Base-by-base conservation (phyloP, 2,329 filamentous ascomycete species). In the Colletotrichum incanum region DNA sequence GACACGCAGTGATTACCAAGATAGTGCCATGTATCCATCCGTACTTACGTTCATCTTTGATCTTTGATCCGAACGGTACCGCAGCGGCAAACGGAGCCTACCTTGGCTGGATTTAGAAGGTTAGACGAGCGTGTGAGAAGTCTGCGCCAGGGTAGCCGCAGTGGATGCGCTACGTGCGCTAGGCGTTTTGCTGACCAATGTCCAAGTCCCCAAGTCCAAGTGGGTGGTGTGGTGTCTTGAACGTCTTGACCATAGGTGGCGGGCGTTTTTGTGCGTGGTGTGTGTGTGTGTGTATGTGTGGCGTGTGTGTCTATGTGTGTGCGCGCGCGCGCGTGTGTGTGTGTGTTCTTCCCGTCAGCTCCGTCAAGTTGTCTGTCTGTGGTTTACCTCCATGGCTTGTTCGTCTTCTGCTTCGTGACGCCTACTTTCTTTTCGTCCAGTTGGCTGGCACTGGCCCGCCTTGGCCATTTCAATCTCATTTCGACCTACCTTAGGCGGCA, bases 121-220 rank as follows among this genome's bases (percentile, higher is more conserved):
- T 70, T 70, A 58, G 66, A 65, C 67, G 61, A 72, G 61, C 56
- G 61, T 62, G 71, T 63, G 62, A 58, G 50, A 55, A 59, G 50
- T 59, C 59, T 64, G 60, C 69, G 58, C 41, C 65, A 72, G 65
- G 52, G 70, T 71, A 72, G 63, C 61, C 59, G 71, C 67, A 73
- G 54, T 62, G 71, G 43, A 50, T 73, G 67, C 61, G 60, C 67
- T 63, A 67, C 63, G 26, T 73, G 71, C 71, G 71, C 67, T 64
- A 73, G 62, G 67, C 71, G 49, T 72, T 72, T 64, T 67, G 28
- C 26, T 63, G 28, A 23, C 49, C 45, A 47, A 45, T 31, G 60
- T 31, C 61, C 37, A 50, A 64, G 60, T 63, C 43, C 59, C 59
- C 28, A 26, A 39, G 28, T 37, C 45, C 45, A 50, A 37, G 39